A percentile compares a stretch with the other conserved stretches of the same genome.
Evolutionary conservation across 2,329 filamentous ascomycete species (phyloP).

Genomic region (Myriosclerotinia duriaeana): DNA sequence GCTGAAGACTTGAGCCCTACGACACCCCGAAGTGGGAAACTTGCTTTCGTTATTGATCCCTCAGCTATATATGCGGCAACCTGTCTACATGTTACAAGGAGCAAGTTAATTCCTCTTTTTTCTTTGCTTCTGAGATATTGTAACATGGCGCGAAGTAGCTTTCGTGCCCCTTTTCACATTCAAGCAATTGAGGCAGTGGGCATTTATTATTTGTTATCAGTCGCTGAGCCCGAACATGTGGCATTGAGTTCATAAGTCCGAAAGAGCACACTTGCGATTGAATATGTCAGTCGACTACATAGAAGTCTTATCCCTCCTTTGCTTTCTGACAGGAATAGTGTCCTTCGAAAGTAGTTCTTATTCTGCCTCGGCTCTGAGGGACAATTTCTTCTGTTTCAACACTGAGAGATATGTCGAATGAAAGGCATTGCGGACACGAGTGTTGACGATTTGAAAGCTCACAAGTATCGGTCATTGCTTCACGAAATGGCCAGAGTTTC

Average conservation of each 20-base stretch:
- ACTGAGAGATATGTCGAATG: not conserved
- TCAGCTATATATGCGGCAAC: too few species aligned
- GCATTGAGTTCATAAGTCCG: not conserved
- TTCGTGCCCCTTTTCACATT: too few species aligned
- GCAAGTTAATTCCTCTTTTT: too few species aligned
- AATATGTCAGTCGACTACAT: not conserved
- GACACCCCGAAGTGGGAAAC: too few species aligned
- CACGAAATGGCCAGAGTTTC: not conserved
- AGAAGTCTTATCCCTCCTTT: not conserved
- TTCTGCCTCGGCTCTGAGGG: not conserved
- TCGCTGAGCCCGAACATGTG: not conserved
- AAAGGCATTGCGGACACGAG: not conserved
- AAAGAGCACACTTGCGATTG: not conserved
- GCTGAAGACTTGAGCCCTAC: too few species aligned
- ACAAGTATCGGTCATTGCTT: not conserved
- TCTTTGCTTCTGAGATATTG: too few species aligned
- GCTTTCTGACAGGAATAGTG: too few species aligned
- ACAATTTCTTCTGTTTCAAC: not conserved
- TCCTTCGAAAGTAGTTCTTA: not conserved
- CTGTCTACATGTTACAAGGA: too few species aligned
- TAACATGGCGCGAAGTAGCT: too few species aligned
- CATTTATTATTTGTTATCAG: not conserved
- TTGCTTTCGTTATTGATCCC: too few species aligned
- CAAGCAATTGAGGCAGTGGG: too few species aligned
- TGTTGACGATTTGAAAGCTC: too few species aligned